These are phyloP conservation scores for Mucor circinelloides DNA, from an alignment of 371 early-diverging fungal species.

Conservation along the genomic window DNA sequence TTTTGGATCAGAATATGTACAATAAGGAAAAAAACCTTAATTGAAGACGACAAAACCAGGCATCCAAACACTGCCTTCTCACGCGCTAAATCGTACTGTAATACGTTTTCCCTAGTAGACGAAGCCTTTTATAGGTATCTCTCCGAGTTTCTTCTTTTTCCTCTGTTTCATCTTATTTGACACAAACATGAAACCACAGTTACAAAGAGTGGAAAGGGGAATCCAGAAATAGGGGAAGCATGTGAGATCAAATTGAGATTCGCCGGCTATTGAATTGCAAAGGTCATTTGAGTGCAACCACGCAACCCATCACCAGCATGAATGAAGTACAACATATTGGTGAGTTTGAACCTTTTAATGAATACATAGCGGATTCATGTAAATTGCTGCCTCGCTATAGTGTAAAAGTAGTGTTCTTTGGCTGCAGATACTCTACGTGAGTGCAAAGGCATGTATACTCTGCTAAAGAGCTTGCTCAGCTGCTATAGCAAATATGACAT, in stretches of 20 bases:
- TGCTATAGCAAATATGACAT: background rate
- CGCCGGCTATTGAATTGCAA: background rate
- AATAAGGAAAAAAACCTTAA: background rate
- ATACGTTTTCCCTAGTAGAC: conserved; percentile 3
- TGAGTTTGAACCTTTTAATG: background rate
- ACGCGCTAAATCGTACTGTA: conserved; percentile 1
- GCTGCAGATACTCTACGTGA: no score
- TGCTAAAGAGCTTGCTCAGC: no score
- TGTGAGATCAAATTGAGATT: background rate
- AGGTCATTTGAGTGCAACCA: background rate
- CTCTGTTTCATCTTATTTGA: background rate
- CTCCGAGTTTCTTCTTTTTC: background rate
- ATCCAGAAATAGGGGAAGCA: background rate
- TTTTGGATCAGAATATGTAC: background rate
- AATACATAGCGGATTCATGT: background rate
- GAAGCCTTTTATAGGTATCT: background rate
- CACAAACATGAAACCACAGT: background rate
- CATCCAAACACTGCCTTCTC: background rate
- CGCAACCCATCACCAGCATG: background rate
- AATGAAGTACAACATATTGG: background rate
- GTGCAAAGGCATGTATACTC: no score
- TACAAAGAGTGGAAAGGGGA: background rate
- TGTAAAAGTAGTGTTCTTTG: no score
- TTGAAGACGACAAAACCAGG: background rate
- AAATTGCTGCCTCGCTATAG: background rate